Evolutionary conservation across 345 rosid species (phyloP), one percentile per base, ranked within the genome.

Genomic region (Pelargonium nanum): DNA sequence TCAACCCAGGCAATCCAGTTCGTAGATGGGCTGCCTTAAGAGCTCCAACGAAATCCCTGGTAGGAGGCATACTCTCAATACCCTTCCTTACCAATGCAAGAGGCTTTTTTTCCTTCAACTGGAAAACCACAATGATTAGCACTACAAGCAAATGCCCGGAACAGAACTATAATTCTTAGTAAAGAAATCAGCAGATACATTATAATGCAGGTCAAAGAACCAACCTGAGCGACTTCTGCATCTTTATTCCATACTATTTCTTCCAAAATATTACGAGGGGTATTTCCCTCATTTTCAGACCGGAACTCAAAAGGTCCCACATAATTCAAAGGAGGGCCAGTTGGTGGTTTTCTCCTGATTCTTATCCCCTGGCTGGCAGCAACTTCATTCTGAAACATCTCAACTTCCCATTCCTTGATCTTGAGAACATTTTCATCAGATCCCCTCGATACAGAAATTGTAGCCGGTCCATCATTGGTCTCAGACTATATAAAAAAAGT

Each of bases 161-260:
- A 17, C 15, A 40, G 2, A 40, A 40, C 15, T 40, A 8, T 3
- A 40, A 40, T 17, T 40, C 16, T 40, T 0, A 9, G 48, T 40
- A 9, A 40, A 9, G 2, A 40, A 40, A 40, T 2, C 48, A 40
- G 48, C 48, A 40, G 0, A 12, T 40, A 40, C 15, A 40, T 40
- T 40, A 40, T 12, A 10, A 40, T 2, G 15, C 48, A 40, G 15
- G 48, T 12, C 48, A 40, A 40, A 40, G 9, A 8, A 40, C 48
- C 48, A 40, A 40, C 96, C 59, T 76, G 78, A 4, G 80, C 51
- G 73, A 93, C 90, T 80, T 93, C 94, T 16, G 25, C 44, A 50
- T 85, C 94, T 81, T 89, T 93, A 68, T 87, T 50, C 99, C 99
- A 89, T 15, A 93, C 16, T 58, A 93, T 93, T 69, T 93, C 94